phyloP scores from a whole-genome alignment of 345 rosid species.

The Ceriops decandra region DNA sequence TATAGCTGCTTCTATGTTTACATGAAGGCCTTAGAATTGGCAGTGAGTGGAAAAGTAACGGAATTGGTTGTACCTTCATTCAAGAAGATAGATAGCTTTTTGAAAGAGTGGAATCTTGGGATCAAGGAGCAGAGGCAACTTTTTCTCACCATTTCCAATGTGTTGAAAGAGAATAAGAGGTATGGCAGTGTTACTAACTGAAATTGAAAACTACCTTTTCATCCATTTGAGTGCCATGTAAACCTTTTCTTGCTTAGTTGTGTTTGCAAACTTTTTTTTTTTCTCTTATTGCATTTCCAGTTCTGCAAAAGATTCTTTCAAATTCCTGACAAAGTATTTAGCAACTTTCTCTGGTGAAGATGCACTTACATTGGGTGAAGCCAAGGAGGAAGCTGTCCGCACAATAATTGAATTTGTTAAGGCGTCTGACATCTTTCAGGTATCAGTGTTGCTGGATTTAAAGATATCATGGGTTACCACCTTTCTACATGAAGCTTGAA shows the following conservation, averaged over 20 bases:
- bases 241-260: conserved; percentile 1
- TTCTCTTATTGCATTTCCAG: conserved; percentile 36
- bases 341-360: conserved; percentile 86
- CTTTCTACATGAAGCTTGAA: neutral
- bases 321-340: conserved; percentile 74
- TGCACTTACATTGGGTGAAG: conserved; percentile 52
- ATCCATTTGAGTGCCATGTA: neutral
- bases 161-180: conserved; percentile 76
- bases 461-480: neutral
- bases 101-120: conserved; percentile 94
- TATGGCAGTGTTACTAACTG: conserved; percentile 16
- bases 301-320: conserved; percentile 65
- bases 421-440: conserved; percentile 88
- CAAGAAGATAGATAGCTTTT: conserved; percentile 71
- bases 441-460: conserved; percentile 21
- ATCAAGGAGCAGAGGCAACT: conserved; percentile 79
- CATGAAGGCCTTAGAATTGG: conserved; percentile 68
- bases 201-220: neutral
- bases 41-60: conserved; percentile 72
- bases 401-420: conserved; percentile 77
- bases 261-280: neutral
- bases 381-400: conserved; percentile 87
- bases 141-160: conserved; percentile 69
- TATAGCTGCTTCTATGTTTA: conserved; percentile 71
- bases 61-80: conserved; percentile 71